phyloP scores from a whole-genome alignment of 257 asterid genomes.

The Asclepias syriaca region DNA sequence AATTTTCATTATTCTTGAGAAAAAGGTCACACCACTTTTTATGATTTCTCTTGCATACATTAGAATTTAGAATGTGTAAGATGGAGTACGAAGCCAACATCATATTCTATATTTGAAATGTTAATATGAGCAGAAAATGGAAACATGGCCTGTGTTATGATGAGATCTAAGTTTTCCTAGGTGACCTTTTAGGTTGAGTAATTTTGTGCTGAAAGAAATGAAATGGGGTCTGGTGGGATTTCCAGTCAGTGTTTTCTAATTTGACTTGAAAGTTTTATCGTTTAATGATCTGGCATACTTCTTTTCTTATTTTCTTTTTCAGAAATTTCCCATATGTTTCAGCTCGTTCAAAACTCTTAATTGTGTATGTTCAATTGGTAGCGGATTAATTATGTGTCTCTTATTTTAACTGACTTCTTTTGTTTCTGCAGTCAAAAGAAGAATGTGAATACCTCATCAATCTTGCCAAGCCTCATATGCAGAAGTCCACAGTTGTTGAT shows the following conservation, averaged over 20 bases:
- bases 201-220: not conserved
- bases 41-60: not conserved
- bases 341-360: not conserved
- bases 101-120: not conserved
- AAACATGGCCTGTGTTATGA: not conserved
- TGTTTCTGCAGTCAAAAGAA: slow-evolving; percentile 62
- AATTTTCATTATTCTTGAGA: not conserved
- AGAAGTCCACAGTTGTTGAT: slow-evolving; percentile 87
- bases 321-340: not conserved
- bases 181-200: not conserved
- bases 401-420: not conserved
- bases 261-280: not conserved
- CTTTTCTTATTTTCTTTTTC: not conserved
- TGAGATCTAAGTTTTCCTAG: not conserved
- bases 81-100: not conserved
- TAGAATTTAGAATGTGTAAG: not conserved
- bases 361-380: not conserved
- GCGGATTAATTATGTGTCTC: not conserved
- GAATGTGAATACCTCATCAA: slow-evolving; percentile 91
- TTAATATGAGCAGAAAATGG: not conserved
- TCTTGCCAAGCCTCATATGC: slow-evolving; percentile 85
- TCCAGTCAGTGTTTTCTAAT: not conserved
- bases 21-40: not conserved
- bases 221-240: not conserved
- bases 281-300: not conserved